Evolutionary conservation across 305 asterid species (phyloP).

Genomic region (Ilex paraguariensis): DNA sequence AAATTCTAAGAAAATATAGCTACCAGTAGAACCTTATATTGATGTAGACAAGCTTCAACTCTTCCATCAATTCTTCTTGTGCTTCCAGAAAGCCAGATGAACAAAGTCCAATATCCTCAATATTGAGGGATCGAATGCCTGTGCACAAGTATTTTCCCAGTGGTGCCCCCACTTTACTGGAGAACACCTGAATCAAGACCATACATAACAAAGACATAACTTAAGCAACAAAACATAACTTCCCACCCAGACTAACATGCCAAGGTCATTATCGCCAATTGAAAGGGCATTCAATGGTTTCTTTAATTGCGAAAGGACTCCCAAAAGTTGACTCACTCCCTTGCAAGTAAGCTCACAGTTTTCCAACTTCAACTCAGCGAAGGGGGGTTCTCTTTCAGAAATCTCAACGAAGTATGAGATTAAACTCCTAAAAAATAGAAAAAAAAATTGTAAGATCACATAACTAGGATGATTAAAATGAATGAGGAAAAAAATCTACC

Average conservation of each 20-base stretch:
- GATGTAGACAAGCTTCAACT: conserved; percentile 47
- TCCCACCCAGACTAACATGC: conserved; percentile 49
- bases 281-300: conserved; percentile 63
- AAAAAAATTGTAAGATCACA: conserved; percentile 6
- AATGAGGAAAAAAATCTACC: conserved; percentile 11
- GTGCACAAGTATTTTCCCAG: conserved; percentile 54
- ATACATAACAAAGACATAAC: conserved; percentile 9
- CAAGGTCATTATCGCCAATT: conserved; percentile 69
- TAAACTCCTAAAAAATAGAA: conserved; percentile 49
- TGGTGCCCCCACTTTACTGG: conserved; percentile 63
- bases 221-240: conserved; percentile 9
- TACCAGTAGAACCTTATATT: conserved; percentile 55
- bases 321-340: conserved; percentile 53
- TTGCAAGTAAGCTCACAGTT: conserved; percentile 66
- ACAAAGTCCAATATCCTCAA: conserved; percentile 73
- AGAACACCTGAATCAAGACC: conserved; percentile 13
- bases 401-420: conserved; percentile 53
- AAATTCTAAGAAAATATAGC: conserved; percentile 6
- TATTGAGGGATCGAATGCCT: conserved; percentile 56
- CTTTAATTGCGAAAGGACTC: conserved; percentile 55
- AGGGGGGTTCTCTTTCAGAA: conserved; percentile 39
- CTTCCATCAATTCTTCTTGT: conserved; percentile 34
- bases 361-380: conserved; percentile 69
- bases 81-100: conserved; percentile 60
- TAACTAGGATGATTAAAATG: background rate